Conservation (phyloP, 2,329 filamentous ascomycete species). For the Tolypocladium sp. region DNA sequence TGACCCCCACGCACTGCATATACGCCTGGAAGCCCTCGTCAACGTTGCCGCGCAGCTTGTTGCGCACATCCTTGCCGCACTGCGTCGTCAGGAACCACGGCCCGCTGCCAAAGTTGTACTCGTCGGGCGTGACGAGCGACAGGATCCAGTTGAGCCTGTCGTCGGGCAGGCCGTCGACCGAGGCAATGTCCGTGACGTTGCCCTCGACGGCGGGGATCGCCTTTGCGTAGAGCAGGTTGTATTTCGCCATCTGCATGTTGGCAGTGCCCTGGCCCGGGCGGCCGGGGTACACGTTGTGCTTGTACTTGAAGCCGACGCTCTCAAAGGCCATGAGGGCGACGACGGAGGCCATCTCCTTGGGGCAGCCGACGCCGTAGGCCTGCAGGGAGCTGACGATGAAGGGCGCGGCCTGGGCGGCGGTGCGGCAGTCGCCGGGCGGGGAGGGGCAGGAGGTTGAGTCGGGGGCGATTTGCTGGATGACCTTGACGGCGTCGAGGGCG, state of each 20-base stretch:
- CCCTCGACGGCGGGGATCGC: constrained; percentile 27
- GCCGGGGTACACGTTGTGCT: constrained; percentile 51
- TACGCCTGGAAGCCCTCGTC: constrained; percentile 35
- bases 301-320: constrained; percentile 60
- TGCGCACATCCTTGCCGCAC: constrained; percentile 25
- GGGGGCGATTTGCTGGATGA: constrained; percentile 42
- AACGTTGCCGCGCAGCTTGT: constrained; percentile 22
- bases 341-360: constrained; percentile 58
- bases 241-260: constrained; percentile 41
- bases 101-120: constrained; percentile 44
- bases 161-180: constrained; percentile 15
- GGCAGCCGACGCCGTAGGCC: constrained; percentile 43
- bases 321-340: constrained; percentile 66
- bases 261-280: constrained; percentile 60
- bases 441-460: constrained; percentile 38
- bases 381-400: constrained; percentile 47
- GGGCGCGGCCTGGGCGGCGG: constrained; percentile 50
- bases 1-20: constrained; percentile 37
- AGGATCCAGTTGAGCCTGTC: constrained; percentile 30
- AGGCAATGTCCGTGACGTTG: constrained; percentile 19
- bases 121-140: constrained; percentile 33
- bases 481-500: constrained; percentile 17
- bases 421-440: constrained; percentile 45
- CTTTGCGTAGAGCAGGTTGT: constrained; percentile 38
- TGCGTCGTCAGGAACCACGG: constrained; percentile 41